Evolutionary conservation across 2,329 filamentous ascomycete genomes (phyloP).

Genomic region (Colletotrichum sp.): DNA sequence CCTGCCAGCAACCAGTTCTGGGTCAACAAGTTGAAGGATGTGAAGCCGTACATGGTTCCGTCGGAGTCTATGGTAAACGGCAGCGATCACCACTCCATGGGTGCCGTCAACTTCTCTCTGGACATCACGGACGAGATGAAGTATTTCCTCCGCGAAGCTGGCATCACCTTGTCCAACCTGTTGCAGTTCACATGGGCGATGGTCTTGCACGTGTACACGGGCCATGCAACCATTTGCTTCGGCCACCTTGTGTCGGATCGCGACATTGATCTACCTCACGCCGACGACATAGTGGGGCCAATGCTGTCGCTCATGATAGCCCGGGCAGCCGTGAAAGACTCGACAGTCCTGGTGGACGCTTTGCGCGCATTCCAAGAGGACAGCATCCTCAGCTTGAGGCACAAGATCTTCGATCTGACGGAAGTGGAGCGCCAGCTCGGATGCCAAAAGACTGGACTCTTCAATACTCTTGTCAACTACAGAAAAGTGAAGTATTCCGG

Average conservation of each 20-base stretch:
- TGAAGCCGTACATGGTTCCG: background rate
- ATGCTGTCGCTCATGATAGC: background rate
- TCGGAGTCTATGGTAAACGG: background rate
- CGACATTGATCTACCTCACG: background rate
- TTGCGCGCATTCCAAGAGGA: background rate
- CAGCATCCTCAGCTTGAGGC: background rate
- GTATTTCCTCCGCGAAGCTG: background rate
- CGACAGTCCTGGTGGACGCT: background rate
- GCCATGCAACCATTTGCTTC: background rate
- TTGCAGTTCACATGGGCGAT: background rate
- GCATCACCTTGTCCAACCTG: background rate
- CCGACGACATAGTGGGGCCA: background rate
- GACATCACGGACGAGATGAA: background rate
- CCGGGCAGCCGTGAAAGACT: background rate
- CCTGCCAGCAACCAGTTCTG: background rate
- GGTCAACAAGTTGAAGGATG: background rate
- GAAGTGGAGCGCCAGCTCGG: slow-evolving; percentile 1
- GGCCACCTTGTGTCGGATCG: slow-evolving; percentile 2
- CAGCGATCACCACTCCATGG: background rate
- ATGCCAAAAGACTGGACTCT: background rate
- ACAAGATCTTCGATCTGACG: background rate
- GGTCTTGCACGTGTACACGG: background rate
- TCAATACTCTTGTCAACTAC: slow-evolving; percentile 1
- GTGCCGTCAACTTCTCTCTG: background rate
- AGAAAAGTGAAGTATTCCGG: background rate